Base-by-base conservation (phyloP, 1,284 basidiomycete species). In the Ustilago trichophora region DNA sequence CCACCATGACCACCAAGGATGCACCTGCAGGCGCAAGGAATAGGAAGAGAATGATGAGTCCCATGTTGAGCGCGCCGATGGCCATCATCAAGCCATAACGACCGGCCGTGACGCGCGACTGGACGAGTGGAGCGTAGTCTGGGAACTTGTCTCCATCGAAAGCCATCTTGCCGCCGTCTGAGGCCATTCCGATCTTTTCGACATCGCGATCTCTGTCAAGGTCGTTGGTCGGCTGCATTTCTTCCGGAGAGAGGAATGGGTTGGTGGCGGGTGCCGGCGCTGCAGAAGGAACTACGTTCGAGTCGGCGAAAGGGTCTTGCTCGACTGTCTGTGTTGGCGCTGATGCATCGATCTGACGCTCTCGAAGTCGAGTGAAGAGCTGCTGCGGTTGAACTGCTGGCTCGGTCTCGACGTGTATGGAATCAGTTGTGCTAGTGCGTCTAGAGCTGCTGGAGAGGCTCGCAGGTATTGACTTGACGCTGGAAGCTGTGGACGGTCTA, bases 51-150 rank as follows among this genome's bases (percentile, higher is more conserved):
- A 62, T 54, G 26, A 62, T 43, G 10, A 62, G 51, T 1, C 24
- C 51, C 19, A 54, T 24, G 24, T 62, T 62, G 42, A 54, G 42
- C 10, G 58, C 46, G 3, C 51, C 51, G 22, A 62, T 62, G 31
- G 57, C 38, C 5, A 60, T 26, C 16, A 60, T 53, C n/a, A 60
- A 45, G 5, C 57, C 57, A 7, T 12, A 44, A 4, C 57, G 57
- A 31, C 57, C 57, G 12, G 38, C 48, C 5, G 37, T 53, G 26
- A 59, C 49, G n/a, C 56, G 49, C 2, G 56, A 52, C 21, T 53
- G 49, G 31, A 59, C 49, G 10, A 59, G 49, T 1, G 56, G 56
- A 0, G 56, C 56, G 13, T 59, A 59, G 50, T 59, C 56, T 1
- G 56, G 56, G 21, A 59, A 59, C 12, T 26, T 25, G 22, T 35